Evolutionary conservation across 2,329 filamentous ascomycete species (phyloP), one percentile per base, ranked within the genome.

Genomic region (Paracorniculantispora psalliotae): DNA sequence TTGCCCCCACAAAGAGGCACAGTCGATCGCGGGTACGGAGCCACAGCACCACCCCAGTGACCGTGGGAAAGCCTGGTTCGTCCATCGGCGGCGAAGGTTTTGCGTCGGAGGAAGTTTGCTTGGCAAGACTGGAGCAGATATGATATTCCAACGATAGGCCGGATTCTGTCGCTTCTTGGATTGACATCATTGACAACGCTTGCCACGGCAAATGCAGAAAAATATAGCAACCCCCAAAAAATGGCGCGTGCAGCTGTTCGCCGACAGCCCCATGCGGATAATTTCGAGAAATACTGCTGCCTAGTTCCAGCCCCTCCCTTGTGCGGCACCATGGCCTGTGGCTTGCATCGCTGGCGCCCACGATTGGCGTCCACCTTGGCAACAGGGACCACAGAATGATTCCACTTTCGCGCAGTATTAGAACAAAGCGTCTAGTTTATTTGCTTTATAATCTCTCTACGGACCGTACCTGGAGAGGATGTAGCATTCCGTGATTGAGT

Each of bases 261-360:
- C n/a, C n/a, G n/a, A n/a, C 35, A 41, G 28, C 33, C 10, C 37
- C n/a, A 10, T 41, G 23, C 35, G 37, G 25, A 19, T 39, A 55
- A 46, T 33, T 33, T 46, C 39, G 37, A 46, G 51, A 55, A 46
- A 55, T 55, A 33, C 39, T 55, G 51, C 51, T 55, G 51, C 51
- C 51, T 55, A 55, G 41, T 41, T 43, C 28, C 17, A 55, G 41
- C 51, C 51, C 51, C 51, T 55, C 51, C 41, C 51, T 25, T 33
- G 50, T 46, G 51, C 51, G 35, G n/a, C 51, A 44, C 23, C 50
- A 15, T 28, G 50, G 35, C 21, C 35, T 41, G 35, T n/a, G 33
- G 49, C 33, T 41, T 52, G 49, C 35, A 30, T 41, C 50, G 23
- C 50, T 33, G 23, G 37, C 37, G 48, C 19, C 48, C 33, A 33